Conservation (phyloP, 164 flowering plant species). For the Vitis cinerea region DNA sequence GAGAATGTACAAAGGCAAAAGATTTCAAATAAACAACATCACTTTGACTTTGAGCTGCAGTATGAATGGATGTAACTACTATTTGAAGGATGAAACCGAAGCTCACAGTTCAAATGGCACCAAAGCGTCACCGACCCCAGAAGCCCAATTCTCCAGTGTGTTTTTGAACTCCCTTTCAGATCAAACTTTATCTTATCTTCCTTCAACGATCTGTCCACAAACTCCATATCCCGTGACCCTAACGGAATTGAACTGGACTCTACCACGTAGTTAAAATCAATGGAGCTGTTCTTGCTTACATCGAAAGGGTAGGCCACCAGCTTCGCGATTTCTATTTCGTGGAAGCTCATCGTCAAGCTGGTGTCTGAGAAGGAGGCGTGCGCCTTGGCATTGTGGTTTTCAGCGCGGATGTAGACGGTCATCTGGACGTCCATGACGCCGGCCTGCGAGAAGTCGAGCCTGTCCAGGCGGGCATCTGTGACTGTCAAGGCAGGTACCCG, state of each 20-base stretch:
- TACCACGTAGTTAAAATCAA: slow-evolving; percentile 32
- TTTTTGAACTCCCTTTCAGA: slow-evolving; percentile 46
- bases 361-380: slow-evolving; percentile 60
- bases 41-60: slow-evolving; percentile 55
- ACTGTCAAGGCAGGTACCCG: slow-evolving; percentile 55
- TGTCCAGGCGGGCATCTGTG: slow-evolving; percentile 48
- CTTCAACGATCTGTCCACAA: slow-evolving; percentile 36
- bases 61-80: slow-evolving; percentile 27
- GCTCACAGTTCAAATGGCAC: slow-evolving; percentile 51
- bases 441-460: slow-evolving; percentile 27
- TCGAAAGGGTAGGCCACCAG: slow-evolving; percentile 47
- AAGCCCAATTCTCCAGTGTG: slow-evolving; percentile 64
- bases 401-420: slow-evolving; percentile 42
- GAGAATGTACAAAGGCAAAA: too few relatives aligned
- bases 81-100: slow-evolving; percentile 42
- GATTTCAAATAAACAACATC: not conserved
- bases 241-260: slow-evolving; percentile 50
- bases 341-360: slow-evolving; percentile 32
- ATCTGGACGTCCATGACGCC: slow-evolving; percentile 45
- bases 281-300: slow-evolving; percentile 44
- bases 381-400: slow-evolving; percentile 63
- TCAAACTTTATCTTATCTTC: slow-evolving; percentile 34
- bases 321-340: slow-evolving; percentile 40
- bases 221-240: slow-evolving; percentile 25
- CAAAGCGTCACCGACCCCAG: slow-evolving; percentile 61